Evolutionary conservation across 495 filamentous ascomycete genomes (phyloP).

Genomic region (Neurospora cerealis): DNA sequence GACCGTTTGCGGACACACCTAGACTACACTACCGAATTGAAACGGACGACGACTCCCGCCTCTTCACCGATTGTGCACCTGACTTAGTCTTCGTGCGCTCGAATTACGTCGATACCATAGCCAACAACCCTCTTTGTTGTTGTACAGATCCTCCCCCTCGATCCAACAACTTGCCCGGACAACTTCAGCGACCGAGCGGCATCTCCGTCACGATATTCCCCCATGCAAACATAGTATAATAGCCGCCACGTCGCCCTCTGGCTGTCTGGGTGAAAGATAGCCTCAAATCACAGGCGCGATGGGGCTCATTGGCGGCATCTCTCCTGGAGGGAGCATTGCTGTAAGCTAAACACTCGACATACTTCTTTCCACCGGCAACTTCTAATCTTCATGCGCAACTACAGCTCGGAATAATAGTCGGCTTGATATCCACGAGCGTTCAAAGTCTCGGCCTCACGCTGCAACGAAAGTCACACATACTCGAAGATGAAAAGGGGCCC

Average conservation of each 20-base stretch:
- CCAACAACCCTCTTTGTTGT: background rate
- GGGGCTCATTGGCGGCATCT: conserved; percentile 73
- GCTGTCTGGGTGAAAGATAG: conserved; percentile 17
- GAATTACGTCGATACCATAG: background rate
- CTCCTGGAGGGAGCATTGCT: conserved; percentile 76
- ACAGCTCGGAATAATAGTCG: conserved; percentile 89
- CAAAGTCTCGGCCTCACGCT: conserved; percentile 95
- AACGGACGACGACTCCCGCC: background rate
- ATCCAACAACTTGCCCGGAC: background rate
- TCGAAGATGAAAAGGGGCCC: conserved; percentile 87
- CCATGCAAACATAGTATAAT: conserved; percentile 17
- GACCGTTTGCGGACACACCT: background rate
- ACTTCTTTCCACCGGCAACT: background rate
- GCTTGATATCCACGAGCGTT: conserved; percentile 82
- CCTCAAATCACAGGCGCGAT: conserved; percentile 32
- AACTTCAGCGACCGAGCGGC: background rate
- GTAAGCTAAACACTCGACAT: conserved; percentile 40
- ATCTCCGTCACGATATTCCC: background rate
- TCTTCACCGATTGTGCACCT: background rate
- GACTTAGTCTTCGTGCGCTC: background rate
- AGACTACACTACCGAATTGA: background rate
- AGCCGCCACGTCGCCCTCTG: conserved; percentile 9
- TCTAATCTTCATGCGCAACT: conserved; percentile 10
- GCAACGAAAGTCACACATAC: conserved; percentile 95
- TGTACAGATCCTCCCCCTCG: background rate